These are phyloP conservation scores for Hortiboletus campestris DNA, from an alignment of 768 basidiomycete species.

Conservation along the genomic window DNA sequence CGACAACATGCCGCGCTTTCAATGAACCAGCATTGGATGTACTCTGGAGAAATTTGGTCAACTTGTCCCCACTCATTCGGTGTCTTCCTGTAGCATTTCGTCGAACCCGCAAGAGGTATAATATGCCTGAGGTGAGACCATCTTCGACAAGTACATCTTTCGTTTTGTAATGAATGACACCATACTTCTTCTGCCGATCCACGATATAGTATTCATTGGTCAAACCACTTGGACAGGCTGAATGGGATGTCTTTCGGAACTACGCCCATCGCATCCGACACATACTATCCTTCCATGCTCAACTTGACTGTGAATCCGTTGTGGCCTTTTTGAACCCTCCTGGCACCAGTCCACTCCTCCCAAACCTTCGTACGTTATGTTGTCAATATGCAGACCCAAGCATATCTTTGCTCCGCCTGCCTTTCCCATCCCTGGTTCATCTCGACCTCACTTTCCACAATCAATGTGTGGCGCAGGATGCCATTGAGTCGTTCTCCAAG, in stretches of 20 bases:
- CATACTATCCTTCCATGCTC: not conserved
- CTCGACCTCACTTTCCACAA: not conserved
- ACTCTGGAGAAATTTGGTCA: not conserved
- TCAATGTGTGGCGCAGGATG: not conserved
- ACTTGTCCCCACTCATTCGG: not conserved
- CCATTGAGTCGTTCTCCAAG: not conserved
- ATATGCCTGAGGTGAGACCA: not conserved
- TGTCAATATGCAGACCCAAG: not conserved
- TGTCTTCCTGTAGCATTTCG: not conserved
- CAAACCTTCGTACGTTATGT: not conserved
- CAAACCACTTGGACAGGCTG: not conserved
- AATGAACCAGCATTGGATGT: not conserved
- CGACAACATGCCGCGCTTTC: not conserved
- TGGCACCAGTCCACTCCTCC: not conserved
- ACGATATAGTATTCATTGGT: not conserved
- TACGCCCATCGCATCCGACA: not conserved
- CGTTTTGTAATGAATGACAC: no score
- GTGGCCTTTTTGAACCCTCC: not conserved
- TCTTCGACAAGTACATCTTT: no score
- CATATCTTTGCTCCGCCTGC: not conserved
- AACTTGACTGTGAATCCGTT: not conserved
- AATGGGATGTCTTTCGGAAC: not conserved
- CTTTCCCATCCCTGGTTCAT: not conserved
- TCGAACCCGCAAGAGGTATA: no score
- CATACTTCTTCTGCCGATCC: not conserved